Percentiles rank a stretch among this genome's conserved stretches.
phyloP scores from a whole-genome alignment of 106 monocot genomes.

The Acanthochlamys bracteata region DNA sequence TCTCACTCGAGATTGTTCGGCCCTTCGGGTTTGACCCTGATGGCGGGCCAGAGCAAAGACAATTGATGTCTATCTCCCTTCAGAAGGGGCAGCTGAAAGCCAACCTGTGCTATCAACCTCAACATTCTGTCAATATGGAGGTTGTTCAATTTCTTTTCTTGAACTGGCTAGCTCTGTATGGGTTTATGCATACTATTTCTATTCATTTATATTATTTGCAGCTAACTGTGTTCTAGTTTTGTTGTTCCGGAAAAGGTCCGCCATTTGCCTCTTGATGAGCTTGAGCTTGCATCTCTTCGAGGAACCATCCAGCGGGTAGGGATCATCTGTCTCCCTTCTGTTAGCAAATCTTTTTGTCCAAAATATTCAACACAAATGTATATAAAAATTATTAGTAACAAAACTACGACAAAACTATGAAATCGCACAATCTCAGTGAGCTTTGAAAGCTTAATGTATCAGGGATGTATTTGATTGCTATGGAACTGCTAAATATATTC shows the following conservation, averaged over 20 bases:
- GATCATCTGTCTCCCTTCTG: not conserved
- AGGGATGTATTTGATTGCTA: no score
- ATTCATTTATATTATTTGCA: no score
- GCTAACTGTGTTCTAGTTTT: constrained; percentile 10
- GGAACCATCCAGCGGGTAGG: constrained; percentile 84
- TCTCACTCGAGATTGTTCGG: constrained; percentile 60
- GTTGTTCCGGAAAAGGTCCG: constrained; percentile 46
- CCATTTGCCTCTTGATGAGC: constrained; percentile 91
- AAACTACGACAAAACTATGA: no score
- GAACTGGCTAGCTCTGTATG: not conserved
- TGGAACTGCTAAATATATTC: no score
- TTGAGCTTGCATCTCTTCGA: constrained; percentile 95
- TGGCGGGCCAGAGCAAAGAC: constrained; percentile 33
- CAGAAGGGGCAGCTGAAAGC: constrained; percentile 92
- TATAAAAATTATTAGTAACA: no score
- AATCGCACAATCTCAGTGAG: no score
- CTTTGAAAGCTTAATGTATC: no score
- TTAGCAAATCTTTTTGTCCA: not conserved
- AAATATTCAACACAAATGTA: no score
- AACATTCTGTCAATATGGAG: constrained; percentile 78
- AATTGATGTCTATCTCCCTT: constrained; percentile 55
- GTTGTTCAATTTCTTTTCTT: constrained; percentile 19
- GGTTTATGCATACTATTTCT: constrained; percentile 1
- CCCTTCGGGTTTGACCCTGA: constrained; percentile 43
- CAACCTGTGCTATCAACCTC: constrained; percentile 77